phyloP scores from a whole-genome alignment of 495 filamentous ascomycete genomes.

The Aspergillus asperescens region DNA sequence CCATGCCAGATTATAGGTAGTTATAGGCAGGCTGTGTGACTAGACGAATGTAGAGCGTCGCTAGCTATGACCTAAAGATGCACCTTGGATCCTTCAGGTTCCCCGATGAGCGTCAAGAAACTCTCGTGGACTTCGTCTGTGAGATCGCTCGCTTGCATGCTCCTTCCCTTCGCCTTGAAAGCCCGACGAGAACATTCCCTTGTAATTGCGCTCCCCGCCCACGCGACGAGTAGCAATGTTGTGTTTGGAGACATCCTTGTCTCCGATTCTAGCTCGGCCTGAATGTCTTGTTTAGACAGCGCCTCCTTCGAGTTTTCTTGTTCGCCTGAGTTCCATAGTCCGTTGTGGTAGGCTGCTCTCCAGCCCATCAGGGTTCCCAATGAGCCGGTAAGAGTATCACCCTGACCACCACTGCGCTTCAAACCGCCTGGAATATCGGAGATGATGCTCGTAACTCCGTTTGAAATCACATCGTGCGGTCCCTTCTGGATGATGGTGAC shows the following conservation, averaged over 20 bases:
- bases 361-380: slow-evolving; percentile 85
- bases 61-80: slow-evolving; percentile 25
- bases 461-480: slow-evolving; percentile 73
- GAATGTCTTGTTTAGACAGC: slow-evolving; percentile 35
- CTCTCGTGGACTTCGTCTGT: slow-evolving; percentile 84
- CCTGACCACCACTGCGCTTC: slow-evolving; percentile 92
- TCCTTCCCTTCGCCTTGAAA: slow-evolving; percentile 80
- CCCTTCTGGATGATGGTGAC: slow-evolving; percentile 93
- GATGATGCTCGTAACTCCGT: slow-evolving; percentile 67
- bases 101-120: slow-evolving; percentile 70
- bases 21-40: not conserved
- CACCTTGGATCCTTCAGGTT: slow-evolving; percentile 45
- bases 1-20: slow-evolving; percentile 3
- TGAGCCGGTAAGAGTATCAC: slow-evolving; percentile 88
- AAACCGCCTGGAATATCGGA: slow-evolving; percentile 72
- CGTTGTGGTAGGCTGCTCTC: slow-evolving; percentile 77
- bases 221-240: slow-evolving; percentile 71
- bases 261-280: slow-evolving; percentile 41
- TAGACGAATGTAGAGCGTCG: not conserved
- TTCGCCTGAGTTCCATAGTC: slow-evolving; percentile 65
- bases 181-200: slow-evolving; percentile 87
- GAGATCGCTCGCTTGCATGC: slow-evolving; percentile 89
- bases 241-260: slow-evolving; percentile 50
- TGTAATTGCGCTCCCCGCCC: slow-evolving; percentile 80
- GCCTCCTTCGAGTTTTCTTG: slow-evolving; percentile 40